phyloP scores from a whole-genome alignment of 192 early-diverging fungal species.

The Entomortierella chlamydospora region DNA sequence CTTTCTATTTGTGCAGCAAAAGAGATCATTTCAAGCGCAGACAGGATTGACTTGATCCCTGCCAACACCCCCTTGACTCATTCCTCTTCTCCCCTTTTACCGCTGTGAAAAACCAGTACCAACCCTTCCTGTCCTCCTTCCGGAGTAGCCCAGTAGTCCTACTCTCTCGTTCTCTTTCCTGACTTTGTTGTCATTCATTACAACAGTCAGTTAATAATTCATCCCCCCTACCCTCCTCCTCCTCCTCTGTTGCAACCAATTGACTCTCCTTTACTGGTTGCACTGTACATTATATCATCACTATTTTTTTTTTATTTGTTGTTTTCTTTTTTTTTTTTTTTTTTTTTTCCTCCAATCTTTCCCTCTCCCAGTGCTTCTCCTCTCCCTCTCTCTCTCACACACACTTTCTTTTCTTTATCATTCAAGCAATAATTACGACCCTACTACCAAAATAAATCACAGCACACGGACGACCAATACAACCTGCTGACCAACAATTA shows the following conservation, averaged over 20 bases:
- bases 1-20: background rate
- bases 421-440: background rate
- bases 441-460: too few relatives aligned
- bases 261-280: background rate
- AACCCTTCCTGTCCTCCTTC: background rate
- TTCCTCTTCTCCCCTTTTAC: background rate
- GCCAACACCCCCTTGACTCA: background rate
- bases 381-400: background rate
- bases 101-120: background rate
- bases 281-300: background rate
- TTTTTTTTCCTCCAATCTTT: background rate
- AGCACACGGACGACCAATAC: background rate
- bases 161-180: conserved; percentile 4
- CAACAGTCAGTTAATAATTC: too few relatives aligned
- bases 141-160: background rate
- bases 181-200: too few relatives aligned
- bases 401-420: background rate
- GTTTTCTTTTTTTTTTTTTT: conserved; percentile 1
- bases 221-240: too few relatives aligned
- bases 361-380: background rate
- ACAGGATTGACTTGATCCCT: background rate
- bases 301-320: background rate
- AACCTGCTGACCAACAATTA: background rate
- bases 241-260: background rate
- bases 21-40: background rate